phyloP scores from a whole-genome alignment of 2,329 filamentous ascomycete species.

The Monosporascus cannonballus region DNA sequence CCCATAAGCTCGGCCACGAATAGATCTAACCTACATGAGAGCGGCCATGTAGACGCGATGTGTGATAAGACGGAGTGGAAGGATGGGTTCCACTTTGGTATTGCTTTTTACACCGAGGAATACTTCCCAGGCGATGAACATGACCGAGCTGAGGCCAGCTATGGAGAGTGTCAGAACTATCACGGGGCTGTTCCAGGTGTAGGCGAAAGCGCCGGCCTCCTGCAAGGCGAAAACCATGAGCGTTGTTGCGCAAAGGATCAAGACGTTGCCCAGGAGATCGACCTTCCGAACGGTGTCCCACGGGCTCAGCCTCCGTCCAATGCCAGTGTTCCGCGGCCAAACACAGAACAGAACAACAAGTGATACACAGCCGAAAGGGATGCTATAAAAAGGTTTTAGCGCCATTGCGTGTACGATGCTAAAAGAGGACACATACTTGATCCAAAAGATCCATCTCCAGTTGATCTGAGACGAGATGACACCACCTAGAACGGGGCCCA shows the following conservation, averaged over 20 bases:
- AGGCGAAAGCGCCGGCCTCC: conserved; percentile 47
- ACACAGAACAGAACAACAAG: conserved; percentile 41
- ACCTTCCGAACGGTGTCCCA: conserved; percentile 39
- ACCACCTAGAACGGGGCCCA: conserved; percentile 54
- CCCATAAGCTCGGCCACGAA: neutral
- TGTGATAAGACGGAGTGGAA: conserved; percentile 42
- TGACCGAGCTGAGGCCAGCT: conserved; percentile 40
- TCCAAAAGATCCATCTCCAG: conserved; percentile 57
- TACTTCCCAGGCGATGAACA: conserved; percentile 47
- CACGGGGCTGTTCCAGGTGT: conserved; percentile 44
- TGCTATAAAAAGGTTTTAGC: conserved; percentile 27
- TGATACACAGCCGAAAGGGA: conserved; percentile 42
- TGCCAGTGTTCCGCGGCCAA: conserved; percentile 35
- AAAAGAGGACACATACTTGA: conserved; percentile 41
- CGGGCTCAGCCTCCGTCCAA: conserved; percentile 26
- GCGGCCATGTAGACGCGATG: conserved; percentile 45
- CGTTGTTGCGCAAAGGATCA: conserved; percentile 46
- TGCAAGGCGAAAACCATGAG: conserved; percentile 51
- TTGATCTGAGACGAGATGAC: conserved; percentile 44
- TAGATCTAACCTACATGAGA: conserved; percentile 36
- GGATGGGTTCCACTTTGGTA: conserved; percentile 45
- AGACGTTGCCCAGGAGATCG: conserved; percentile 45
- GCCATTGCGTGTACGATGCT: neutral
- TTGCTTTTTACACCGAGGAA: conserved; percentile 32
- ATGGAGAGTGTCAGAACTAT: conserved; percentile 44